Conservation (phyloP, 106 monocot genomes). For the Chionographis japonica region DNA sequence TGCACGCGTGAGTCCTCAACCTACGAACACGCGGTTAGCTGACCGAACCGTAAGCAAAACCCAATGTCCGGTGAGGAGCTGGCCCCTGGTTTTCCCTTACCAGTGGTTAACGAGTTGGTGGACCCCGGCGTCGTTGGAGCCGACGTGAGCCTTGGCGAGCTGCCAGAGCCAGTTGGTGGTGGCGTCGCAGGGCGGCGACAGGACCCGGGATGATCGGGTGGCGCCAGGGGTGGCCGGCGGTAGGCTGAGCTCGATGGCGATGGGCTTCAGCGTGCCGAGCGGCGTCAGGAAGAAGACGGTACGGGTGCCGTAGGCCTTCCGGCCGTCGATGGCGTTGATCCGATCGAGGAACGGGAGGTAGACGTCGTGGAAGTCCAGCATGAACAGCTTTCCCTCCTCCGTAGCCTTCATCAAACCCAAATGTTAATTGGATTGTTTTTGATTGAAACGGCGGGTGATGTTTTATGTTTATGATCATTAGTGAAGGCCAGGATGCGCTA, state of each 20-base stretch:
- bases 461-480: background rate
- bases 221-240: constrained; percentile 35
- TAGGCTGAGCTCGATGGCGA: constrained; percentile 77
- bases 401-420: constrained; percentile 50
- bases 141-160: constrained; percentile 78
- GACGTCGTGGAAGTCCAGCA: constrained; percentile 73
- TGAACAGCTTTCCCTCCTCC: constrained; percentile 64
- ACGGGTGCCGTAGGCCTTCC: constrained; percentile 68
- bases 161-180: constrained; percentile 79
- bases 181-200: constrained; percentile 70
- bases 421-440: background rate
- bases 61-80: too few species aligned
- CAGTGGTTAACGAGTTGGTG: constrained; percentile 90
- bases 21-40: constrained; percentile 2
- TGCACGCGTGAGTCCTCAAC: constrained; percentile 71
- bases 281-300: constrained; percentile 67
- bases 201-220: constrained; percentile 26
- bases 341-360: constrained; percentile 69
- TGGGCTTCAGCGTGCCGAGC: constrained; percentile 54
- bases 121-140: constrained; percentile 81
- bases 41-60: too few species aligned
- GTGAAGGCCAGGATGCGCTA: background rate
- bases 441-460: background rate
- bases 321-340: constrained; percentile 58
- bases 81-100: constrained; percentile 1